These are phyloP conservation scores for Dothideomycetes sp. DNA, from an alignment of 2,329 filamentous ascomycete genomes.

Conservation along the genomic window DNA sequence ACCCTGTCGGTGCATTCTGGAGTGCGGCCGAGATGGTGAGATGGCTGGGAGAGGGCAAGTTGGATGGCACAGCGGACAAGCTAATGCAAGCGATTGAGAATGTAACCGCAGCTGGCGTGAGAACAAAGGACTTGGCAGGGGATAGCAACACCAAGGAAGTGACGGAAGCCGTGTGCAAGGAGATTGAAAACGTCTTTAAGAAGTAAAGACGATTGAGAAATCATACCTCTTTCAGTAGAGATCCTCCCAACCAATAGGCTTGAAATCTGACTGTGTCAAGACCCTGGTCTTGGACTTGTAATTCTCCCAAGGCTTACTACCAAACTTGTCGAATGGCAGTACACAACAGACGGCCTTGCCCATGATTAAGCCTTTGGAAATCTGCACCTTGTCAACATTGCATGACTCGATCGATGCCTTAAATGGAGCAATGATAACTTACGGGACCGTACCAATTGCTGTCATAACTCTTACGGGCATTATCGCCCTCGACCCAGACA, in stretches of 20 bases:
- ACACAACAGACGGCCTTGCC: conserved; percentile 66
- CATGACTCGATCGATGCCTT: no score
- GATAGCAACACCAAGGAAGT: conserved; percentile 48
- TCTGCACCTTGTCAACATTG: conserved; percentile 23
- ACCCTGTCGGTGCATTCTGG: conserved; percentile 60
- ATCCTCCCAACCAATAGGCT: conserved; percentile 4
- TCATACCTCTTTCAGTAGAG: conserved; percentile 8
- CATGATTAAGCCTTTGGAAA: conserved; percentile 64
- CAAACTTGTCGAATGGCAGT: conserved; percentile 55
- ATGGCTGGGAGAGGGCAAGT: conserved; percentile 45
- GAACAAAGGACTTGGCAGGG: conserved; percentile 54
- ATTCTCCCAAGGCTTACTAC: conserved; percentile 45
- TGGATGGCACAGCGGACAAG: conserved; percentile 46
- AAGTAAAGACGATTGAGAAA: conserved; percentile 13
- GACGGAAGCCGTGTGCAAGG: conserved; percentile 47
- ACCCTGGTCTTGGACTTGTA: conserved; percentile 39
- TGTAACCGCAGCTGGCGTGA: conserved; percentile 46
- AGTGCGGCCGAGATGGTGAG: conserved; percentile 59
- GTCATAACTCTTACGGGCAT: conserved; percentile 61
- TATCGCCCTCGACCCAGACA: conserved; percentile 93
- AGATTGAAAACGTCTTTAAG: conserved; percentile 39
- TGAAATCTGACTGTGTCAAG: conserved; percentile 16
- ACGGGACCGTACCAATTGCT: conserved; percentile 82
- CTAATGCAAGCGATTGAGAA: conserved; percentile 53
- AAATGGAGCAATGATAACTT: conserved; percentile 15